Conservation (phyloP, 768 basidiomycete species). For the Steccherinum ochraceum region DNA sequence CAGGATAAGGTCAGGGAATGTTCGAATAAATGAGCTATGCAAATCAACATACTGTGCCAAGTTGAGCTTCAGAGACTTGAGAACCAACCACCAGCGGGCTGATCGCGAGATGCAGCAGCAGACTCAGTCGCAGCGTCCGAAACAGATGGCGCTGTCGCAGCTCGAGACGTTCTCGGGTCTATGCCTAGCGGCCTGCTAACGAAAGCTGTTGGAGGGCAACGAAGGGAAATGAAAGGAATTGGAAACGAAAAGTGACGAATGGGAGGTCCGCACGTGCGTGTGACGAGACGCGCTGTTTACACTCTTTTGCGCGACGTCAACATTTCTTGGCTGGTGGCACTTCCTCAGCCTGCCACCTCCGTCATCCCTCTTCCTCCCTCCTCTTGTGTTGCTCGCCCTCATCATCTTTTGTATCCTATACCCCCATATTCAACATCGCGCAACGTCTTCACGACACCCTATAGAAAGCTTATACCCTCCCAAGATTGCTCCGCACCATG, state of each 20-base stretch:
- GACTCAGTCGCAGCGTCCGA: background rate
- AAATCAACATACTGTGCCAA: too few species aligned
- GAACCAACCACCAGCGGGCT: too few species aligned
- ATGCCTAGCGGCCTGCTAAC: too few species aligned
- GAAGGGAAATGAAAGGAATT: too few species aligned
- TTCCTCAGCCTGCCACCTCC: background rate
- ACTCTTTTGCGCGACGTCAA: background rate
- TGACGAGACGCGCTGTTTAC: background rate
- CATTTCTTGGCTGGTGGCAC: background rate
- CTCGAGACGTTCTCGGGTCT: constrained; percentile 11
- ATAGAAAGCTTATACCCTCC: too few species aligned
- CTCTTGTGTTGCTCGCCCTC: background rate
- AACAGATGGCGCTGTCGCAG: background rate
- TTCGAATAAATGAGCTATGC: too few species aligned
- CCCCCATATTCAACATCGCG: background rate
- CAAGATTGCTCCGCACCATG: constrained; percentile 31
- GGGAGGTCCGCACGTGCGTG: background rate
- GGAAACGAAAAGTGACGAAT: background rate
- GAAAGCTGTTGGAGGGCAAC: too few species aligned
- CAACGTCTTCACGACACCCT: background rate
- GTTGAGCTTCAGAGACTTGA: too few species aligned
- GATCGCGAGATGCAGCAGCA: constrained; percentile 21
- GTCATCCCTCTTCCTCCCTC: too few species aligned
- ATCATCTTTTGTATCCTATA: background rate
- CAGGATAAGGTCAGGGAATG: too few species aligned